phyloP scores from a whole-genome alignment of 75 land plant genomes.

The Ceratopteris richardii region DNA sequence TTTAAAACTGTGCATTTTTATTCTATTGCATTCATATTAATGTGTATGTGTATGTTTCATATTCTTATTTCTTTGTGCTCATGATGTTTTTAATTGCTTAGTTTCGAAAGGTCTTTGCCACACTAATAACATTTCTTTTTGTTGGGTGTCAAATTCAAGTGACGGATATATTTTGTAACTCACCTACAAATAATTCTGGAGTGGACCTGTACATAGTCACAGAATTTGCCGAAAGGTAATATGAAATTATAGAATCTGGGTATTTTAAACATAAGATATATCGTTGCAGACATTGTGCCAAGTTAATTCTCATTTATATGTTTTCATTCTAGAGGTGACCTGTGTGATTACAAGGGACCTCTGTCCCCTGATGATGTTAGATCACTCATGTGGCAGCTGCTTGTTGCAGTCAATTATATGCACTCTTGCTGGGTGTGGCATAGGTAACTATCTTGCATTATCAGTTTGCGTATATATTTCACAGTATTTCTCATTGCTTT shows the following conservation, averaged over 20 bases:
- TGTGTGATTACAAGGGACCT: constrained; percentile 23
- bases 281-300: too few species aligned
- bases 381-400: constrained; percentile 26
- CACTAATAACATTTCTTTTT: too few species aligned
- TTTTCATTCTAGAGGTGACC: constrained; percentile 17
- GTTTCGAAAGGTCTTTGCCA: too few species aligned
- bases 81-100: too few species aligned
- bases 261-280: background rate
- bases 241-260: background rate
- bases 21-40: too few species aligned
- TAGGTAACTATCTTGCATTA: constrained; percentile 11
- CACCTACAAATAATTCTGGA: constrained; percentile 10
- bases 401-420: constrained; percentile 23
- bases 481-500: background rate
- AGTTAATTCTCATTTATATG: too few species aligned
- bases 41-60: too few species aligned
- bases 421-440: constrained; percentile 36
- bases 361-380: constrained; percentile 19
- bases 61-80: too few species aligned
- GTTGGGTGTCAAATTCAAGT: too few species aligned
- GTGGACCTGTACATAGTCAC: constrained; percentile 31
- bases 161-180: constrained; percentile 18
- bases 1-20: too few species aligned
- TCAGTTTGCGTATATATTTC: background rate
- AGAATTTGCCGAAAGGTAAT: constrained; percentile 32